Conservation (phyloP, 192 early-diverging fungal species). For the Irineochytrium annulatum region DNA sequence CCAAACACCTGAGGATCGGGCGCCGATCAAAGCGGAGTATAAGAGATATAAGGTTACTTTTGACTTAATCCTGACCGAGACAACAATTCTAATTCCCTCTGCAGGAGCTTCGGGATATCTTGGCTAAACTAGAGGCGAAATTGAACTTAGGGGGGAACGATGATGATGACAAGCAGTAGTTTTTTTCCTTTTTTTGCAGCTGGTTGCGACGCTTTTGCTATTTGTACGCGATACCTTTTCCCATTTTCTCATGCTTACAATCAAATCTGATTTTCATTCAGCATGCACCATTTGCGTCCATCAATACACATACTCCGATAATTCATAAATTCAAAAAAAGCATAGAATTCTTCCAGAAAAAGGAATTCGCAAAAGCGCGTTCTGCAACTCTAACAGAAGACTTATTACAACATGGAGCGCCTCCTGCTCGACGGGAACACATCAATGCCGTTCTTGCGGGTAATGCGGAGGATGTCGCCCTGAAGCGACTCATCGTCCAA, state of each 20-base stretch:
- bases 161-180: background rate
- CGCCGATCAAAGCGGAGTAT: constrained; percentile 39
- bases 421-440: too few relatives aligned
- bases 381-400: too few relatives aligned
- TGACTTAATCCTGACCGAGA: background rate
- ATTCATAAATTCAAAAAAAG: too few relatives aligned
- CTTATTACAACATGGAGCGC: too few relatives aligned
- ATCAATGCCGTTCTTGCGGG: constrained; percentile 22
- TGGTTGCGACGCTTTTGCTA: background rate
- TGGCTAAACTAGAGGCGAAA: constrained; percentile 11
- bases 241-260: too few relatives aligned
- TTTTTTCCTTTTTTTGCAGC: background rate
- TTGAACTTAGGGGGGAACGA: constrained; percentile 6
- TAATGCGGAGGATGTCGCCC: constrained; percentile 28
- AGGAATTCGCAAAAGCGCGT: too few relatives aligned
- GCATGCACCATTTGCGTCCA: too few relatives aligned
- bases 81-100: background rate
- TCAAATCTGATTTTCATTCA: too few relatives aligned
- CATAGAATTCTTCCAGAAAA: too few relatives aligned
- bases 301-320: too few relatives aligned
- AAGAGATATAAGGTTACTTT: constrained; percentile 39
- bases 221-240: background rate
- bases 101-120: constrained; percentile 12
- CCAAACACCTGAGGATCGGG: constrained; percentile 34
- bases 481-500: constrained; percentile 41